Base-by-base conservation (phyloP, 257 asterid genomes). In the Solanum sejunctum region DNA sequence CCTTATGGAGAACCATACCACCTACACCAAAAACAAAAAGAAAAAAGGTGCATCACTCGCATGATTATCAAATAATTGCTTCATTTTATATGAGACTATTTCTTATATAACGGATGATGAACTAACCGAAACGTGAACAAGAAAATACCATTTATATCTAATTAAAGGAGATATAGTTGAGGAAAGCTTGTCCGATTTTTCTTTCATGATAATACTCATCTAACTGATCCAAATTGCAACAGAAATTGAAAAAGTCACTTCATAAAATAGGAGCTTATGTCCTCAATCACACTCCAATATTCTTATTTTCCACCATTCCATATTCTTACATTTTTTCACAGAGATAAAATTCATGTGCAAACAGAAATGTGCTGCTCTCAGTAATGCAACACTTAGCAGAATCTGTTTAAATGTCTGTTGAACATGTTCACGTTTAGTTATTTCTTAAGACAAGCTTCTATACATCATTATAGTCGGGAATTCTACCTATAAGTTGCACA, bases 1-100 rank as follows among this genome's bases (percentile, higher is more conserved):
- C 99, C 89, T 94, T 96, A 90, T 96, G 99, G 81, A 96, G 98
- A 88, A 95, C 99, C 96, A 96, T 95, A 56, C 96, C 98, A 86
- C 99, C 98, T 93, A 75, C 54, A 73, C 56, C 4, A 86, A 47
- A 84, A 51, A 85, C 23, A 83, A 66, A 43, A 85, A 67, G 84
- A 57, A 51, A 85, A 63, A 75, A 47, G 43, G 81, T 0, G 43
- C 26, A 51, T 51, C 63, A 77, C 17, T 51, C 28, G 64, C 64
- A 77, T 11, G 64, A 77, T 52, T 26, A 77, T 77, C 41, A 52
- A 77, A 77, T 26, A 51, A 52, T 15, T 49, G 61, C 61, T 51
- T 49, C 81, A 23, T 23, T 47, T 26, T 15, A 23, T 49, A 77
- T 51, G 43, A 77, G 16, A 23, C 26, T 16, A 17, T 51, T 77